These are phyloP conservation scores for Neltuma alba DNA, from an alignment of 306 rosid genomes.

Conservation along the genomic window DNA sequence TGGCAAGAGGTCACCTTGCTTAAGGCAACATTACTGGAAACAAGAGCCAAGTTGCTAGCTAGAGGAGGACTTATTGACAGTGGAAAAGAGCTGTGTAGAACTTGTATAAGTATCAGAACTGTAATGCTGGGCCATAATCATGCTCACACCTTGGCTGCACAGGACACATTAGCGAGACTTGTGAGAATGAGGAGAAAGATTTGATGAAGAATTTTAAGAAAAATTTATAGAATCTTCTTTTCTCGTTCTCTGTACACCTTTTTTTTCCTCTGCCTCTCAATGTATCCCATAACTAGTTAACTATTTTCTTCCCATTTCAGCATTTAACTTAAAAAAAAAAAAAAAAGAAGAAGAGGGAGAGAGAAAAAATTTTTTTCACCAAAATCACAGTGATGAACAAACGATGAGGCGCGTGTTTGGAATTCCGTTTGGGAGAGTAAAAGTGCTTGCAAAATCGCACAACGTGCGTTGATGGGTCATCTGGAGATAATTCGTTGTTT, in stretches of 20 bases:
- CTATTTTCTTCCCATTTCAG: too few relatives aligned
- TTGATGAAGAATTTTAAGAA: constrained; percentile 13
- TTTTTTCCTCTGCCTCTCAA: too few relatives aligned
- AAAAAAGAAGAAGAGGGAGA: too few relatives aligned
- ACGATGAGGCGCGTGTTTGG: too few relatives aligned
- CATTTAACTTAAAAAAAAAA: too few relatives aligned
- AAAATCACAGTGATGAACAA: background rate
- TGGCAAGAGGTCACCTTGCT: constrained; percentile 92
- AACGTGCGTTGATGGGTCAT: too few relatives aligned
- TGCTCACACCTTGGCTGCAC: constrained; percentile 83
- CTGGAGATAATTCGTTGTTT: too few relatives aligned
- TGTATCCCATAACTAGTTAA: too few relatives aligned
- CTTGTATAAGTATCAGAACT: constrained; percentile 85
- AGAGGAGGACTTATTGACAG: constrained; percentile 81
- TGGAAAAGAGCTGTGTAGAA: constrained; percentile 79
- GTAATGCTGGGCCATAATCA: constrained; percentile 91
- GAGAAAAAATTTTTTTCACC: background rate
- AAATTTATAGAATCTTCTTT: background rate
- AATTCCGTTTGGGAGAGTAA: too few relatives aligned
- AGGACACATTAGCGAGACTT: constrained; percentile 77
- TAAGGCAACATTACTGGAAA: constrained; percentile 86
- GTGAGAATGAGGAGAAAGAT: constrained; percentile 87
- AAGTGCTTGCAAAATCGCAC: too few relatives aligned
- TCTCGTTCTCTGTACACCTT: background rate
- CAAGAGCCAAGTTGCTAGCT: constrained; percentile 75